Conservation (phyloP, 257 asterid species). For the Solanum appendiculatum region DNA sequence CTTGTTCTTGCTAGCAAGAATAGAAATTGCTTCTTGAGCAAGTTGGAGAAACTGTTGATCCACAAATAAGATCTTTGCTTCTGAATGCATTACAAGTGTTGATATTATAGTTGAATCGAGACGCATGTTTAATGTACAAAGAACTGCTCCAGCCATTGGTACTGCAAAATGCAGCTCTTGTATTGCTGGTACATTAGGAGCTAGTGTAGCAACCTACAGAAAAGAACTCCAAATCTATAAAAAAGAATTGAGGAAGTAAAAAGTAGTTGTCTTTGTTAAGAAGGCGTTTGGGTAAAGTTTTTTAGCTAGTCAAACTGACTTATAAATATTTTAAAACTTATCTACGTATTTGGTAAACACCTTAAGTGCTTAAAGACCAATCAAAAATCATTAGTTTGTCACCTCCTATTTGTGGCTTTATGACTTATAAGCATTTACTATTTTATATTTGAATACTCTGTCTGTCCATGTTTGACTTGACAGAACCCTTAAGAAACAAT, state of each 20-base stretch:
- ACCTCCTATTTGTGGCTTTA: background rate
- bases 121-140: slow-evolving; percentile 21
- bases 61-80: slow-evolving; percentile 17
- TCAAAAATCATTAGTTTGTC: background rate
- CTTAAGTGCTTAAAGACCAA: too few relatives aligned
- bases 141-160: slow-evolving; percentile 31
- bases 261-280: background rate
- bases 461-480: background rate
- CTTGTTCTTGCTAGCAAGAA: slow-evolving; percentile 5
- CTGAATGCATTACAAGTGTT: slow-evolving; percentile 13
- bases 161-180: slow-evolving; percentile 28
- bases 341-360: background rate
- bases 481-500: too few relatives aligned
- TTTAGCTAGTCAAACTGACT: background rate
- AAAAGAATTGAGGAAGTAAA: background rate
- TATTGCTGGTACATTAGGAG: slow-evolving; percentile 27
- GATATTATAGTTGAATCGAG: slow-evolving; percentile 22
- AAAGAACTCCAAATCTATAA: background rate
- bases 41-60: slow-evolving; percentile 12
- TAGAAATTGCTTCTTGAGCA: slow-evolving; percentile 11
- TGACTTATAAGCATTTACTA: background rate
- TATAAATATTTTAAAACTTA: too few relatives aligned
- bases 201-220: slow-evolving; percentile 20
- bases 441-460: too few relatives aligned
- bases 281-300: background rate